Evolutionary conservation across 441 rosid genomes (phyloP).

Genomic region (Pelargonium fulgidum): DNA sequence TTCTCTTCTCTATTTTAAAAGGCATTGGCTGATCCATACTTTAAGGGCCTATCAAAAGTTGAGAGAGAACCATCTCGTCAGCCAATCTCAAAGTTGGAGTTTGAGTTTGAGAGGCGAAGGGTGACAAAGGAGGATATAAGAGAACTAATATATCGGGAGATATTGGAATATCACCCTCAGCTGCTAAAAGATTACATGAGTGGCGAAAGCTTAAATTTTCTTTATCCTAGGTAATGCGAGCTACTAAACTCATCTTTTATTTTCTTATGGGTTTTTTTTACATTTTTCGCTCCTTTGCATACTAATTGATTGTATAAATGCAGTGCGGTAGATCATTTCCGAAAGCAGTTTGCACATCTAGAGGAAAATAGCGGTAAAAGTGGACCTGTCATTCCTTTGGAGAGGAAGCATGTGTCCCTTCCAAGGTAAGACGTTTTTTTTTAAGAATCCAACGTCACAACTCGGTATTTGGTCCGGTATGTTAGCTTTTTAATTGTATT

Average conservation of each 20-base stretch:
- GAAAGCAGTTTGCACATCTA: slow-evolving; percentile 80
- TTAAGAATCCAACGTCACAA: background rate
- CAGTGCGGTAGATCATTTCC: slow-evolving; percentile 93
- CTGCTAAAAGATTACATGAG: slow-evolving; percentile 70
- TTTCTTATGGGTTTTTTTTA: background rate
- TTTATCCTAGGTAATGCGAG: slow-evolving; percentile 63
- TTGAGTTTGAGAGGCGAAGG: slow-evolving; percentile 89
- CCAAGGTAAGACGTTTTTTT: slow-evolving; percentile 47
- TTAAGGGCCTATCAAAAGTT: slow-evolving; percentile 71
- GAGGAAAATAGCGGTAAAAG: slow-evolving; percentile 80
- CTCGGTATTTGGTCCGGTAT: background rate
- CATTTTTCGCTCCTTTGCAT: background rate
- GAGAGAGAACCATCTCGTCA: slow-evolving; percentile 93
- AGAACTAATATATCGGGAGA: slow-evolving; percentile 79
- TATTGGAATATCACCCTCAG: slow-evolving; percentile 89
- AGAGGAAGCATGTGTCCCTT: slow-evolving; percentile 79
- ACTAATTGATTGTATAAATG: slow-evolving; percentile 21
- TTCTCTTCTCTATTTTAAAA: slow-evolving; percentile 16
- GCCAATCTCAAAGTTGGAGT: slow-evolving; percentile 86
- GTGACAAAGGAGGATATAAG: slow-evolving; percentile 84
- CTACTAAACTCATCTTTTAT: slow-evolving; percentile 10
- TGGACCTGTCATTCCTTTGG: slow-evolving; percentile 59
- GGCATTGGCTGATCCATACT: slow-evolving; percentile 92
- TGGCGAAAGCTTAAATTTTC: slow-evolving; percentile 82
- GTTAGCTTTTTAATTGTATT: background rate